Conservation (phyloP, 768 basidiomycete species). For the Rhodotorula babjevae region DNA sequence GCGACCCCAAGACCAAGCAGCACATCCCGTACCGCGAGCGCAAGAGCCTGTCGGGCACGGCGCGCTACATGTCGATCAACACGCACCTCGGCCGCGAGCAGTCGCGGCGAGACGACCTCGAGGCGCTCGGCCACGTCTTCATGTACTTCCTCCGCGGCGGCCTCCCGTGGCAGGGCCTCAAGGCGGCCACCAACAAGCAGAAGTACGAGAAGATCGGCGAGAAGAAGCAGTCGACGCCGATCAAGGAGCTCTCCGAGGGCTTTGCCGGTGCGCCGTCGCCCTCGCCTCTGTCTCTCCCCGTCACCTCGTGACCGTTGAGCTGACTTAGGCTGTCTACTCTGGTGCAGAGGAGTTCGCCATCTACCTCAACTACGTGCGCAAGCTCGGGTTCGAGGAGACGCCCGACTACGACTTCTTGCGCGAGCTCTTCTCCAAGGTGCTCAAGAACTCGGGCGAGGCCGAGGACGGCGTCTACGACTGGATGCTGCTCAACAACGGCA, state of each 20-base stretch:
- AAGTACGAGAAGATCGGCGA: conserved; percentile 99
- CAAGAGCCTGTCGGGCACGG: conserved; percentile 93
- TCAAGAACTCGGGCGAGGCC: conserved; percentile 81
- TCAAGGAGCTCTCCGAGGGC: conserved; percentile 93
- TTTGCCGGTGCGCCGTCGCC: conserved; percentile 69
- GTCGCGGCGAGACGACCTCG: conserved; percentile 92
- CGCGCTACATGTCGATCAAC: conserved; percentile 99
- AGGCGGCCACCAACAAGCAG: conserved; percentile 99
- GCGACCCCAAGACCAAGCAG: conserved; percentile 98
- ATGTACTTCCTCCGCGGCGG: conserved; percentile 99
- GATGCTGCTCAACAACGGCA: conserved; percentile 86
- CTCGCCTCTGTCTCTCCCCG: neutral
- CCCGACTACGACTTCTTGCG: conserved; percentile 98
- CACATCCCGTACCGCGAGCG: conserved; percentile 98
- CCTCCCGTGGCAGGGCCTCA: conserved; percentile 96
- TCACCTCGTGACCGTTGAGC: neutral
- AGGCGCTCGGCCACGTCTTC: conserved; percentile 99
- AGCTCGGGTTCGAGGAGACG: conserved; percentile 97
- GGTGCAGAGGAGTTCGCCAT: conserved; percentile 91
- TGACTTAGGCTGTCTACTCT: conserved; percentile 1
- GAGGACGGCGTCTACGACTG: conserved; percentile 96
- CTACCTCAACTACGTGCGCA: conserved; percentile 97
- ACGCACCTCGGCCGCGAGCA: conserved; percentile 85
- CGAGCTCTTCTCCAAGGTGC: conserved; percentile 86
- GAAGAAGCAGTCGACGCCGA: conserved; percentile 96